Evolutionary conservation across 768 basidiomycete genomes (phyloP), one percentile per base, ranked within the genome.

Genomic region (Pleurotus salmoneostramineus): DNA sequence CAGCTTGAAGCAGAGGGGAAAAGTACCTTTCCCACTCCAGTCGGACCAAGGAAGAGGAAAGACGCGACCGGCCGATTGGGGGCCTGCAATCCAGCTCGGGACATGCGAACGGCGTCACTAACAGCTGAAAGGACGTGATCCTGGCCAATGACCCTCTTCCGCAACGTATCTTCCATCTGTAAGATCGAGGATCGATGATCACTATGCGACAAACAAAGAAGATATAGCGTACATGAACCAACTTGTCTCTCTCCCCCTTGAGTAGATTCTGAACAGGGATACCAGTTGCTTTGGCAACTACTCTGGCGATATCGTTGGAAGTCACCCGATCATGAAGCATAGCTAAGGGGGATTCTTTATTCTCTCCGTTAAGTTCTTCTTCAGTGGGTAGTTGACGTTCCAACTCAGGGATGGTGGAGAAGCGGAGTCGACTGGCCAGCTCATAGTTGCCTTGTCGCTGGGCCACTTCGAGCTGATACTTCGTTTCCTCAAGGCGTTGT

Each of bases 401-500:
- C 11, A 95, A 74, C 32, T 91, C 88, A 0, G 94, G 94, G 59
- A 97, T 97, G 11, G 85, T 87, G 2, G 88, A 78, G 68, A 89
- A 95, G 32, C 93, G 83, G 59, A 97, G 76, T n/a, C 85, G 83
- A 1, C 89, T 91, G 0, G 94, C 94, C 21, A 77, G 74, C 63
- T 95, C 94, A 63, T 82, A 95, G 57, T 91, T 83, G n/a, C 93
- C 93, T 65, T 92, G 85, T 6, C 94, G 83, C 67, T 95, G 93
- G 0, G 91, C 90, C 31, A 92, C 89, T 59, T 96, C 94, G 8
- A 96, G 81, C 59, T 91, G 84, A 62, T 91, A 80, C 66, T 93
- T 94, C 1, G 93, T 88, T 3, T 89, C 83, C 68, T 95, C 93
- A 14, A 95, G 77, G 46, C 77, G 80, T 66, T 84, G 76, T 71